phyloP scores from a whole-genome alignment of 371 early-diverging fungal genomes.

The Lichtheimia corymbifera region DNA sequence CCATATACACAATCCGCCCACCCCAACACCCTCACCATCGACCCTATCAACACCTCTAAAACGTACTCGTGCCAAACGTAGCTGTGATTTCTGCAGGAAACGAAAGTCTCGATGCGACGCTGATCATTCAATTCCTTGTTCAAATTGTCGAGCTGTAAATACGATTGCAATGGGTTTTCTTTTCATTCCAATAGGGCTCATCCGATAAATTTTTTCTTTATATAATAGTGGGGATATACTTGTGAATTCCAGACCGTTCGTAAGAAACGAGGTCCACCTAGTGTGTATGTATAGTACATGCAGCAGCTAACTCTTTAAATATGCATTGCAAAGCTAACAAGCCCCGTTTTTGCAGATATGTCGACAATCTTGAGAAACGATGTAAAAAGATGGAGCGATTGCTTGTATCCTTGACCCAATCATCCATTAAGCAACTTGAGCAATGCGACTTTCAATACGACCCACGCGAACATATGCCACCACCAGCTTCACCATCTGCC shows the following conservation, averaged over 20 bases:
- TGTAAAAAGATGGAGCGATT: constrained; percentile 51
- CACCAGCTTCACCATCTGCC: constrained; percentile 11
- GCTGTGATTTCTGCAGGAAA: constrained; percentile 56
- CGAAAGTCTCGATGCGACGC: constrained; percentile 55
- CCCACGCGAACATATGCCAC: constrained; percentile 1
- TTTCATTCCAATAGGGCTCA: too few relatives aligned
- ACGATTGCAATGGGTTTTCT: neutral
- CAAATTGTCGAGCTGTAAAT: constrained; percentile 51
- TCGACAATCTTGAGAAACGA: constrained; percentile 44
- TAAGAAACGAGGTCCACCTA: constrained; percentile 54
- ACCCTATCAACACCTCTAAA: constrained; percentile 26
- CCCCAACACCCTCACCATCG: constrained; percentile 5
- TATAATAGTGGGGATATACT: constrained; percentile 45
- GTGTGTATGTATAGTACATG: constrained; percentile 32
- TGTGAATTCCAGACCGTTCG: constrained; percentile 50
- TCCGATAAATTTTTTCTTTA: too few relatives aligned
- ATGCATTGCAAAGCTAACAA: neutral
- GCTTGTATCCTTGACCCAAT: constrained; percentile 34
- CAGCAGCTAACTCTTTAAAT: neutral
- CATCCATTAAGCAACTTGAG: constrained; percentile 45
- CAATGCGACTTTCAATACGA: constrained; percentile 30
- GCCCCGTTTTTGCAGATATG: constrained; percentile 30
- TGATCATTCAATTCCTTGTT: constrained; percentile 48
- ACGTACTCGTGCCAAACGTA: constrained; percentile 52
- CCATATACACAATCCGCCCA: constrained; percentile 1